Evolutionary conservation across 129 eudicot genomes (phyloP), one percentile per base, ranked within the genome.

Genomic region (Smallanthus sonchifolius): DNA sequence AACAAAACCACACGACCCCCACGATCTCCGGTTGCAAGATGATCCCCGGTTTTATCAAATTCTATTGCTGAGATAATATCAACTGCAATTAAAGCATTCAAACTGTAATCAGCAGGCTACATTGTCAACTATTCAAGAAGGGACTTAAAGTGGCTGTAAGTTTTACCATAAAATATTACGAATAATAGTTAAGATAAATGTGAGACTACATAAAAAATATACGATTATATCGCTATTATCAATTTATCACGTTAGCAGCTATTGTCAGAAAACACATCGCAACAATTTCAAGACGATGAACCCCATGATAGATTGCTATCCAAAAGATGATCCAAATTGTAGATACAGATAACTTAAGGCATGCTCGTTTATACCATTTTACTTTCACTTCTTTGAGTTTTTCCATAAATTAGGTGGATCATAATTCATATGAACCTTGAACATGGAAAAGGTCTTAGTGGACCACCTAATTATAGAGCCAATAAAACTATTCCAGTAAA

Each of bases 11-110:
- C 89, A 35, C 92, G 78, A 55, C 92, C 89, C 75, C 89, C 92
- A 70, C 89, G 89, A 74, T 87, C 92, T 67, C 89, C 89, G 1
- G 89, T 87, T 17, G 92, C 92, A 51, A 87, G 87, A 77, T 87
- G 89, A 72, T 84, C 80, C 65, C 92, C 92, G 30, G 75, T 76
- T 82, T 77, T 82, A 73, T 87, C 89, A 74, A 87, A 87, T 74
- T 87, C 92, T 43, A 87, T 82, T 49, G 92, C 85, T 60, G 89
- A 84, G 73, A 84, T 87, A 15, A 87, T 82, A 66, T 87, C 92
- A 74, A 87, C 92, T 87, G 89, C 69, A 77, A 76, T 17, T 10
- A 63, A 73, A 75, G 47, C 10, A 65, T 72, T 54, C 49, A 14
- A 52, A 52, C 15, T 52, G 63, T 73, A 65, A 66, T 69, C 37